Conservation (phyloP, 805 yeast species). For the Metschnikowia gruessii region DNA sequence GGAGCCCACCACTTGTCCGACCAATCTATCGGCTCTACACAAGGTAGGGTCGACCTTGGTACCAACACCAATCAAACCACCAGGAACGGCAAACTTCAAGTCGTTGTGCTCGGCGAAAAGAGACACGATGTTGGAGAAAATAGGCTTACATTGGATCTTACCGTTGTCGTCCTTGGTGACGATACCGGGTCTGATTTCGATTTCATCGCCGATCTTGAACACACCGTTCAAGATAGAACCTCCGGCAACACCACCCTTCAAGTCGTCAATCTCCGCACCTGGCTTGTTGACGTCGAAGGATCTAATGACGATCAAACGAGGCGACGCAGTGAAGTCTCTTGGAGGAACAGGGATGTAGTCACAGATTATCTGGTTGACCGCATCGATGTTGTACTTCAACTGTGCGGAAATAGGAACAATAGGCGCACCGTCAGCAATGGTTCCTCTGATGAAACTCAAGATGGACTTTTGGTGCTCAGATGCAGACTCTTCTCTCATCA, state of each 20-base stretch:
- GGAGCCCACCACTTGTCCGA: conserved; percentile 98
- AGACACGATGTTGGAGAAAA: conserved; percentile 89
- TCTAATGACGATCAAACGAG: conserved; percentile 94
- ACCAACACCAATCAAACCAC: conserved; percentile 99
- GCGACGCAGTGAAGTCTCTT: conserved; percentile 91
- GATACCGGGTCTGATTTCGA: conserved; percentile 98
- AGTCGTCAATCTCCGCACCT: conserved; percentile 94
- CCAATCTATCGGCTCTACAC: conserved; percentile 98
- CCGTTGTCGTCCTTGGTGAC: conserved; percentile 89
- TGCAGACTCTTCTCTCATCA: conserved; percentile 97
- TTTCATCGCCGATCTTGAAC: conserved; percentile 94
- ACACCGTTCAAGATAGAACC: conserved; percentile 98
- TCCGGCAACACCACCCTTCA: conserved; percentile 99
- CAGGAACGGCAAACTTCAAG: conserved; percentile 98
- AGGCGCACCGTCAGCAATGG: conserved; percentile 99
- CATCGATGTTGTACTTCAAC: conserved; percentile 96
- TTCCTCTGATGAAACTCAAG: conserved; percentile 89
- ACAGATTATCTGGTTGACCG: conserved; percentile 94
- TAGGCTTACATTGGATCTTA: conserved; percentile 92
- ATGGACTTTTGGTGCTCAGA: conserved; percentile 93
- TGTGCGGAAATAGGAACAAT: conserved; percentile 98
- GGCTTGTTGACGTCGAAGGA: conserved; percentile 99
- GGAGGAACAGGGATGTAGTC: conserved; percentile 94
- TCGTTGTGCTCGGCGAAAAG: conserved; percentile 97
- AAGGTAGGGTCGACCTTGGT: conserved; percentile 97